Conservation (phyloP, 768 basidiomycete species). For the Leucocoprinus leucothites region DNA sequence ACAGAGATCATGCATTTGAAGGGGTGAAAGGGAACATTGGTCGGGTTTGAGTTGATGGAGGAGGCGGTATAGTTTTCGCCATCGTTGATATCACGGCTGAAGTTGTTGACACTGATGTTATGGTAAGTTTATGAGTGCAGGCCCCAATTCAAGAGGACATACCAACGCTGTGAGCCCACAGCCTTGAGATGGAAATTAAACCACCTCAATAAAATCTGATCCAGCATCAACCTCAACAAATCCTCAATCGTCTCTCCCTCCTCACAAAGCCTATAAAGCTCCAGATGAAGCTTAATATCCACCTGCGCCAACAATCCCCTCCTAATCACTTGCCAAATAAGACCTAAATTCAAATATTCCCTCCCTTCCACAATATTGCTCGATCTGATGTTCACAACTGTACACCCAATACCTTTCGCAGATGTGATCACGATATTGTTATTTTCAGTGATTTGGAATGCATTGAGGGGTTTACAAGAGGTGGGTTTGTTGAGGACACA, state of each 20-base stretch:
- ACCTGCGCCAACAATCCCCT: slow-evolving; percentile 91
- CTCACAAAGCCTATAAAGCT: slow-evolving; percentile 92
- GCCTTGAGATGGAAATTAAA: slow-evolving; percentile 99
- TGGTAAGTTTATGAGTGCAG: slow-evolving; percentile 10
- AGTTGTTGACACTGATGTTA: slow-evolving; percentile 83
- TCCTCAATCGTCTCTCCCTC: slow-evolving; percentile 98
- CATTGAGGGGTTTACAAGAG: slow-evolving; percentile 81
- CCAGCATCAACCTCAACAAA: slow-evolving; percentile 88
- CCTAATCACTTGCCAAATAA: slow-evolving; percentile 99
- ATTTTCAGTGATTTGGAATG: slow-evolving; percentile 99
- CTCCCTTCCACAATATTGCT: slow-evolving; percentile 88
- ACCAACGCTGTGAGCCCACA: slow-evolving; percentile 89
- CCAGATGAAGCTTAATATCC: slow-evolving; percentile 97
- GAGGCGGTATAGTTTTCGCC: slow-evolving; percentile 95
- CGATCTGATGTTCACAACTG: slow-evolving; percentile 97
- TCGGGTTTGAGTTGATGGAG: slow-evolving; percentile 95
- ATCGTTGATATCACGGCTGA: slow-evolving; percentile 95
- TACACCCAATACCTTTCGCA: slow-evolving; percentile 96
- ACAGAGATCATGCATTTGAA: slow-evolving; percentile 80
- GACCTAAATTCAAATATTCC: slow-evolving; percentile 94
- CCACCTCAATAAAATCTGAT: slow-evolving; percentile 97
- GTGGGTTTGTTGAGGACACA: slow-evolving; percentile 94
- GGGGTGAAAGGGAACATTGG: slow-evolving; percentile 82
- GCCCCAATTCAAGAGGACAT: background rate
- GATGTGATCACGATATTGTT: slow-evolving; percentile 99